Conservation (phyloP, 805 yeast genomes). For the Sugiyamaella qingdaonensis region DNA sequence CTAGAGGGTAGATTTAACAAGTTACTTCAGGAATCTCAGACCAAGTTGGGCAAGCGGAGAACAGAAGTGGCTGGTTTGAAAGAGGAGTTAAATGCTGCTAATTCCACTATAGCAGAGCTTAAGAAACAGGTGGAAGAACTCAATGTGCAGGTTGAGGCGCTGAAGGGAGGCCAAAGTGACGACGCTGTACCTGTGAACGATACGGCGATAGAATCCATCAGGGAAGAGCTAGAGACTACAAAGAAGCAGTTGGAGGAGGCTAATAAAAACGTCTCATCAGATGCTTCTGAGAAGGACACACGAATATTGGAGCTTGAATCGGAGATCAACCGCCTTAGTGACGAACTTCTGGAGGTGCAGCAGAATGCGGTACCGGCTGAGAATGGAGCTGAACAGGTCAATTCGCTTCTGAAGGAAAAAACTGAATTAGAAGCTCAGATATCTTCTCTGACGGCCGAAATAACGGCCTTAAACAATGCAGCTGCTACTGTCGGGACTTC, state of each 20-base stretch:
- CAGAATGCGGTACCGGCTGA: not conserved
- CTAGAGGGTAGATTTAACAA: slow-evolving; percentile 15
- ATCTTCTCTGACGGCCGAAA: not conserved
- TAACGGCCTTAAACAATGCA: not conserved
- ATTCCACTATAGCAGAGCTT: slow-evolving; percentile 5
- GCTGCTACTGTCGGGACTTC: not conserved
- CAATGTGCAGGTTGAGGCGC: slow-evolving; percentile 8
- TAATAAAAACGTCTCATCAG: not conserved
- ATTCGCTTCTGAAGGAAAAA: slow-evolving; percentile 21
- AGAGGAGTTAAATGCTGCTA: slow-evolving; percentile 14
- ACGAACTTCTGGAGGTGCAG: slow-evolving; percentile 25
- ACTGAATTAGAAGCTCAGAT: slow-evolving; percentile 3
- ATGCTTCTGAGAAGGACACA: slow-evolving; percentile 18
- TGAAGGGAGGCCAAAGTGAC: not conserved
- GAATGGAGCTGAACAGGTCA: slow-evolving; percentile 4
- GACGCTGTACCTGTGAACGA: not conserved
- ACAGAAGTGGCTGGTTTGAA: slow-evolving; percentile 12
- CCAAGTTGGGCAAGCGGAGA: slow-evolving; percentile 24
- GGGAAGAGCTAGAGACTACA: slow-evolving; percentile 10
- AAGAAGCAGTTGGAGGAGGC: slow-evolving; percentile 25
- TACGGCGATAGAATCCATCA: not conserved
- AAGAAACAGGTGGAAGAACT: slow-evolving; percentile 10
- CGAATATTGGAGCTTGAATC: slow-evolving; percentile 32
- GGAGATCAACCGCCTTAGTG: slow-evolving; percentile 27
- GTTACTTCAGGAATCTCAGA: slow-evolving; percentile 25